A percentile compares a stretch with the other conserved stretches of the same genome.
Conservation (phyloP, 2,329 filamentous ascomycete genomes). For the Ophiostoma australiae region DNA sequence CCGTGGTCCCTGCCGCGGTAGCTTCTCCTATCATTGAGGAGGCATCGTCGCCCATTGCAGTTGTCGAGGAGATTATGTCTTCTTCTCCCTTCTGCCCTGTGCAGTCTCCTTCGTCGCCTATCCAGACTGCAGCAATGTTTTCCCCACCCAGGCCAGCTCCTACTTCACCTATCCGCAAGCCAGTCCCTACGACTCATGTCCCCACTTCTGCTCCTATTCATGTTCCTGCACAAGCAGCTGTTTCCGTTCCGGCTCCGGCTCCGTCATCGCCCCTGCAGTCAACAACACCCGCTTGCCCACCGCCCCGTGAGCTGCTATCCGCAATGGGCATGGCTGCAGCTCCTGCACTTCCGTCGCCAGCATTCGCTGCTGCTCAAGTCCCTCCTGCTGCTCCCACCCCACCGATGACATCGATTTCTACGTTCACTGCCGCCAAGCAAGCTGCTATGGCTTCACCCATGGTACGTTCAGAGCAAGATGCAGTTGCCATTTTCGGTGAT, state of each 20-base stretch:
- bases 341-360: neutral
- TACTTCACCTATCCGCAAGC: neutral
- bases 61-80: constrained; percentile 2
- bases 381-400: constrained; percentile 22
- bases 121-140: constrained; percentile 19
- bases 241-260: neutral
- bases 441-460: neutral
- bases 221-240: neutral
- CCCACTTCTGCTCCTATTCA: neutral
- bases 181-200: neutral
- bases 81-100: constrained; percentile 26
- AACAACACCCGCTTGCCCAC: constrained; percentile 27
- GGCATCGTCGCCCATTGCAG: constrained; percentile 18
- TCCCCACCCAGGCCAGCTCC: constrained; percentile 24
- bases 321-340: constrained; percentile 19
- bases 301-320: constrained; percentile 24
- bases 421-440: constrained; percentile 15
- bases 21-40: neutral
- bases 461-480: neutral
- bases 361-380: neutral
- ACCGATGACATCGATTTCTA: constrained; percentile 16
- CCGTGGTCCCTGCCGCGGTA: constrained; percentile 24
- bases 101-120: constrained; percentile 27
- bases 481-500: constrained; percentile 11
- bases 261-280: constrained; percentile 26